These are phyloP conservation scores for Lojkania enalia DNA, from an alignment of 2,329 filamentous ascomycete species.

Conservation along the genomic window DNA sequence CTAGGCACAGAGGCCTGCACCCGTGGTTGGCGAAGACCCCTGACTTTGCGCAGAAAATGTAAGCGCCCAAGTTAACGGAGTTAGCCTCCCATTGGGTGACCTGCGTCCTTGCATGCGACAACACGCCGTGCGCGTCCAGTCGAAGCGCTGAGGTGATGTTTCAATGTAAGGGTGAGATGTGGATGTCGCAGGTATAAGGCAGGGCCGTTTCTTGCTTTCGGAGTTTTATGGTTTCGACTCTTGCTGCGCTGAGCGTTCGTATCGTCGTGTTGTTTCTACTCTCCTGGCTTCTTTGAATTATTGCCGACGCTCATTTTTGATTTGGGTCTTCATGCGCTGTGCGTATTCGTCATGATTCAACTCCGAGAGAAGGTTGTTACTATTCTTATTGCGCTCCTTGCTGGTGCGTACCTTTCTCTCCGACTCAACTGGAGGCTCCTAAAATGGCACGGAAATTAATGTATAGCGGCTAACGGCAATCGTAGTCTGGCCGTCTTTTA, in stretches of 20 bases:
- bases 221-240: not conserved
- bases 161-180: conserved; percentile 21
- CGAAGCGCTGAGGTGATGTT: conserved; percentile 17
- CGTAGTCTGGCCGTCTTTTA: conserved; percentile 21
- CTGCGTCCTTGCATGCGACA: conserved; percentile 6
- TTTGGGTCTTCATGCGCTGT: conserved; percentile 4
- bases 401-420: conserved; percentile 4
- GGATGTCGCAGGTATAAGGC: not conserved
- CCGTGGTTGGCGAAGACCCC: conserved; percentile 17
- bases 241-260: not conserved
- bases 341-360: not conserved
- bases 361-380: conserved; percentile 2
- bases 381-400: conserved; percentile 3
- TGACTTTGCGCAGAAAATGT: conserved; percentile 12
- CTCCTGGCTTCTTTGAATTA: not conserved
- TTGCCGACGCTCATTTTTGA: not conserved
- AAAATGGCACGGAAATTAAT: not conserved
- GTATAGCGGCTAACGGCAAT: conserved; percentile 2
- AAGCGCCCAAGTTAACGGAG: conserved; percentile 16
- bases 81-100: conserved; percentile 9
- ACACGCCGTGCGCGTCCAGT: conserved; percentile 1
- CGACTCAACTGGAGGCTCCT: not conserved
- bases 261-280: not conserved
- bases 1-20: conserved; percentile 4
- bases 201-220: not conserved